These are phyloP conservation scores for Tricholoma bakamatsutake DNA, from an alignment of 768 basidiomycete genomes.

Conservation along the genomic window DNA sequence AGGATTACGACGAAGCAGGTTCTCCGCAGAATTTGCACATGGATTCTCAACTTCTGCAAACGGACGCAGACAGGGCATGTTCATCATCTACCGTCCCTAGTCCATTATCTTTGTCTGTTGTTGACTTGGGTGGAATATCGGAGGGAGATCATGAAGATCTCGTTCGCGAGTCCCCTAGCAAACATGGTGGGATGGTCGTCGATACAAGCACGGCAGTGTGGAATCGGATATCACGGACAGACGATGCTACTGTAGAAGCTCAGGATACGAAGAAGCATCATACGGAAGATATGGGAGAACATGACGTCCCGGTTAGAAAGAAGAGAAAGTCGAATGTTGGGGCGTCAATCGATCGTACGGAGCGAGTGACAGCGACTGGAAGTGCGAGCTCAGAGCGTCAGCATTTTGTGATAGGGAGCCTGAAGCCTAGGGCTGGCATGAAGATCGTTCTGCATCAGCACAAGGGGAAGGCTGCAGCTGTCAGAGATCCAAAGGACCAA, in stretches of 20 bases:
- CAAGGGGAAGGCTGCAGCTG: slow-evolving; percentile 11
- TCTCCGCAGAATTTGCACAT: not conserved
- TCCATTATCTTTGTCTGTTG: not conserved
- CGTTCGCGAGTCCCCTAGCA: not conserved
- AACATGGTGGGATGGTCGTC: slow-evolving; percentile 28
- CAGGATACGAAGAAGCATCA: slow-evolving; percentile 5
- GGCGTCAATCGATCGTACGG: not conserved
- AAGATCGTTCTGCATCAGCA: not conserved
- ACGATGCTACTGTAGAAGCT: not conserved
- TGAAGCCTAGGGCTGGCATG: not conserved
- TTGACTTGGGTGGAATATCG: not conserved
- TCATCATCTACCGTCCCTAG: not conserved
- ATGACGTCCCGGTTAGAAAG: slow-evolving; percentile 29
- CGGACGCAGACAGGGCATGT: not conserved
- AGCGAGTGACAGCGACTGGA: not conserved
- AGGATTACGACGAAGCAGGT: not conserved
- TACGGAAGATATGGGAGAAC: not conserved
- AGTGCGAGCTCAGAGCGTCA: not conserved
- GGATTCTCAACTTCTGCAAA: not conserved
- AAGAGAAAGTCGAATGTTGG: slow-evolving; percentile 18
- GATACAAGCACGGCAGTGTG: slow-evolving; percentile 49
- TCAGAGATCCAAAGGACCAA: slow-evolving; percentile 15
- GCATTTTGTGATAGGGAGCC: not conserved
- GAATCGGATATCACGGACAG: slow-evolving; percentile 10
- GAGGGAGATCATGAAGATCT: not conserved